Evolutionary conservation across 257 asterid species (phyloP).

Genomic region (Pogostemon cablin): DNA sequence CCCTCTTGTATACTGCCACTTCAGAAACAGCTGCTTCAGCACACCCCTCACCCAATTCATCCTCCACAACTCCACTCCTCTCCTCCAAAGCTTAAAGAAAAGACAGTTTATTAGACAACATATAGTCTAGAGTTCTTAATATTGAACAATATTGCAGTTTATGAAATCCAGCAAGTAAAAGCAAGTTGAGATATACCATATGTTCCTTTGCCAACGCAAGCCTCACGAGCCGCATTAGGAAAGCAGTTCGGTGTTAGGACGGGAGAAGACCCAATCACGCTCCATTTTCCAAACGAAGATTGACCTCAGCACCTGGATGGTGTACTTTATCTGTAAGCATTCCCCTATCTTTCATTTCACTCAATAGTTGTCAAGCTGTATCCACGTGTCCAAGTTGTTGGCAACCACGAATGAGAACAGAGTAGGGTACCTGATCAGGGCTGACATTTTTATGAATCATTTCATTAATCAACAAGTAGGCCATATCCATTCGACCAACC

Average conservation of each 20-base stretch:
- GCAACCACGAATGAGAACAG: conserved; percentile 50
- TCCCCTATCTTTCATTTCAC: conserved; percentile 42
- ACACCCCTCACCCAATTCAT: no score
- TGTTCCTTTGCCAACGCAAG: neutral
- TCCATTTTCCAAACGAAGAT: neutral
- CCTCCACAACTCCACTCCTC: no score
- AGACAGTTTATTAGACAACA: no score
- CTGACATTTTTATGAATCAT: conserved; percentile 40
- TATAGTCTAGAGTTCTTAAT: neutral
- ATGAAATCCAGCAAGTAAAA: neutral
- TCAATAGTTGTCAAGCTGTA: conserved; percentile 37
- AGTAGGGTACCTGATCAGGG: conserved; percentile 48
- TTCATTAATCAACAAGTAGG: conserved; percentile 36
- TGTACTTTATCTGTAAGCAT: conserved; percentile 38
- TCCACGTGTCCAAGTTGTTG: conserved; percentile 40
- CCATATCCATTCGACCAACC: conserved; percentile 41
- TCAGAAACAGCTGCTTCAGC: no score
- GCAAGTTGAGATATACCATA: conserved; percentile 6
- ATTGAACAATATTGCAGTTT: neutral
- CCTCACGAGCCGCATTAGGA: no score
- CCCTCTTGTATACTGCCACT: no score
- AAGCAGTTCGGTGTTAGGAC: neutral
- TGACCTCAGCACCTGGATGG: conserved; percentile 15
- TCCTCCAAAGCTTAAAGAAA: no score
- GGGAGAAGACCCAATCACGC: neutral